Evolutionary conservation across 2,329 filamentous ascomycete genomes (phyloP).

Genomic region (Botrytis squamosa): DNA sequence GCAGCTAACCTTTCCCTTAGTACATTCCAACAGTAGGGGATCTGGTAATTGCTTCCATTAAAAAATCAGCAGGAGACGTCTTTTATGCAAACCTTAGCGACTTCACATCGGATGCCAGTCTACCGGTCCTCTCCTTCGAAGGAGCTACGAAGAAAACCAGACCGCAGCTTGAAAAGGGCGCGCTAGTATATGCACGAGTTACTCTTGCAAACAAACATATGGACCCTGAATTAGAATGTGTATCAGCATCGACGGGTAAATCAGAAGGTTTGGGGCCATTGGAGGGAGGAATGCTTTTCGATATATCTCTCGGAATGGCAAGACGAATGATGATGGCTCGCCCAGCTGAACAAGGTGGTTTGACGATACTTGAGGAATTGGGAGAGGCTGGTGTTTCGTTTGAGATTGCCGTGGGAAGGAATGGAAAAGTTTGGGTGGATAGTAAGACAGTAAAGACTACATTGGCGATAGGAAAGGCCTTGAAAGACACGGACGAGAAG

Average conservation of each 20-base stretch:
- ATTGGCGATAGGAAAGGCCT: constrained; percentile 73
- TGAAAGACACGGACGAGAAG: constrained; percentile 74
- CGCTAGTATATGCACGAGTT: constrained; percentile 87
- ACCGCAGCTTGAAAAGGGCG: constrained; percentile 70
- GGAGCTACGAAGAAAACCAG: constrained; percentile 88
- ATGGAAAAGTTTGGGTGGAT: constrained; percentile 90
- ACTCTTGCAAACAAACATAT: constrained; percentile 75
- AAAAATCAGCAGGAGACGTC: constrained; percentile 70
- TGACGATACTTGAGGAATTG: constrained; percentile 77
- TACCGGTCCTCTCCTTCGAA: constrained; percentile 91
- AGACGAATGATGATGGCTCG: constrained; percentile 69
- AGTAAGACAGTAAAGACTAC: constrained; percentile 72
- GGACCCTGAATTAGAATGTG: constrained; percentile 87
- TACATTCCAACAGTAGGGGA: constrained; percentile 81
- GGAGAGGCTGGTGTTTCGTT: constrained; percentile 76
- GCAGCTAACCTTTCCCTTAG: constrained; percentile 45
- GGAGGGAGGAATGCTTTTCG: constrained; percentile 81
- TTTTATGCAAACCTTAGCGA: constrained; percentile 77
- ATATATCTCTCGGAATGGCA: constrained; percentile 78
- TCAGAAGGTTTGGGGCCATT: constrained; percentile 83
- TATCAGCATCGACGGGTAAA: constrained; percentile 82
- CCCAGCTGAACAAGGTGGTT: constrained; percentile 58
- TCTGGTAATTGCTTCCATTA: constrained; percentile 82
- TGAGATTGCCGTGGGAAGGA: constrained; percentile 89
- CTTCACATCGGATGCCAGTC: constrained; percentile 61